Conservation (phyloP, 2,329 filamentous ascomycete species). For the Fusarium sp. region DNA sequence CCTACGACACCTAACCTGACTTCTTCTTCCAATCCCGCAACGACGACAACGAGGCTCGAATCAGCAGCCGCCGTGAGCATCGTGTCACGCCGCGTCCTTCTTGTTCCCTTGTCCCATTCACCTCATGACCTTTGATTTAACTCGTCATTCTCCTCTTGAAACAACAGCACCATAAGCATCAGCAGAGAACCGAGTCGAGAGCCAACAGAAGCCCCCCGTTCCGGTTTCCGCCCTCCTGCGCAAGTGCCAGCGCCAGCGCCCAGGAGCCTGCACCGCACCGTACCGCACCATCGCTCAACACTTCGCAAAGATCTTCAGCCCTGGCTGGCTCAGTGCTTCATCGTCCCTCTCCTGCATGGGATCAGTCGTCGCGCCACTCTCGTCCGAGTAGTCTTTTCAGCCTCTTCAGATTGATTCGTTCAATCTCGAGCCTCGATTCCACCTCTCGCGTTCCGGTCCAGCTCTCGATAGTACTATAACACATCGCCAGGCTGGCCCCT, state of each 20-base stretch:
- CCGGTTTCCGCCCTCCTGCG: slow-evolving; percentile 33
- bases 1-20: slow-evolving; percentile 24
- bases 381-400: slow-evolving; percentile 29
- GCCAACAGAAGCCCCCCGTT: slow-evolving; percentile 10
- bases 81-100: slow-evolving; percentile 34
- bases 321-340: slow-evolving; percentile 47
- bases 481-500: slow-evolving; percentile 37
- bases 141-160: slow-evolving; percentile 9
- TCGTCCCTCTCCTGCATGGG: slow-evolving; percentile 34
- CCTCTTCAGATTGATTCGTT: slow-evolving; percentile 28
- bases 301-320: slow-evolving; percentile 38
- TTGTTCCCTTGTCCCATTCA: slow-evolving; percentile 15
- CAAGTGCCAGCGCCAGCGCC: slow-evolving; percentile 38
- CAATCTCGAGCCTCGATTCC: slow-evolving; percentile 16
- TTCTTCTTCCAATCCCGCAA: slow-evolving; percentile 29
- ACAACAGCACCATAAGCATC: slow-evolving; percentile 28
- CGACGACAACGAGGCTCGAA: slow-evolving; percentile 41
- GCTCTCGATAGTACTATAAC: slow-evolving; percentile 32
- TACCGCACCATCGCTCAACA: slow-evolving; percentile 32
- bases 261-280: slow-evolving; percentile 23
- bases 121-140: slow-evolving; percentile 19
- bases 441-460: slow-evolving; percentile 32
- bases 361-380: slow-evolving; percentile 34
- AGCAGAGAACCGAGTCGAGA: slow-evolving; percentile 28
- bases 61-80: slow-evolving; percentile 38